phyloP scores from a whole-genome alignment of 441 rosid genomes.

The Gossypium lobatum region DNA sequence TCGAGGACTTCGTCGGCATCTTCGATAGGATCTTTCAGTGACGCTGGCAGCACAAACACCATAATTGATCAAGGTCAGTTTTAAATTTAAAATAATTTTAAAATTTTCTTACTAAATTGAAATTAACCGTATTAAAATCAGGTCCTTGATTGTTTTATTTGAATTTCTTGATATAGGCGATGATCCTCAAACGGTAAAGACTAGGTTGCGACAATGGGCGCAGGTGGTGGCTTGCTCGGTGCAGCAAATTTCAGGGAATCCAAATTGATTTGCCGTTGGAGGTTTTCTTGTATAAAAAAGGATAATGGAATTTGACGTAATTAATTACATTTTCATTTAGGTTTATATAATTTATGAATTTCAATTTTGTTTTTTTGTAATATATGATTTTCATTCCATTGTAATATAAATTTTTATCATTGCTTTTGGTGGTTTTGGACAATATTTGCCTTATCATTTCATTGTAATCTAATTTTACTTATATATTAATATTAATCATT shows the following conservation, averaged over 20 bases:
- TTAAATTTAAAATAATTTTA: background rate
- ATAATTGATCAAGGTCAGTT: constrained; percentile 45
- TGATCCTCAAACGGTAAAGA: constrained; percentile 60
- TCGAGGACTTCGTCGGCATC: constrained; percentile 48
- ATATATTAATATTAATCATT: no score
- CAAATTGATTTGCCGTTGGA: constrained; percentile 10
- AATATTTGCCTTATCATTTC: no score
- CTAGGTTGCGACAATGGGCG: constrained; percentile 74
- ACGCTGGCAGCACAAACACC: constrained; percentile 26
- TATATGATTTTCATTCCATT: background rate
- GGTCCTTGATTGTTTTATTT: background rate
- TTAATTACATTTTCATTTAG: background rate
- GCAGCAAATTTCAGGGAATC: constrained; percentile 43
- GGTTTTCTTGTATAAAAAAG: background rate
- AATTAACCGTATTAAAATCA: background rate
- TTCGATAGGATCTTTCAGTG: constrained; percentile 43
- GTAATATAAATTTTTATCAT: background rate
- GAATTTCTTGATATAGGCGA: constrained; percentile 38
- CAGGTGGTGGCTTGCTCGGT: constrained; percentile 72
- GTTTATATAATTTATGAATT: background rate
- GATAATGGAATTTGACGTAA: background rate
- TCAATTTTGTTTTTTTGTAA: background rate
- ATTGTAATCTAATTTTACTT: no score
- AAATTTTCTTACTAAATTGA: background rate
- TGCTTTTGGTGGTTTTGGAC: background rate